These are phyloP conservation scores for Hypoxylon fragiforme DNA, from an alignment of 495 filamentous ascomycete genomes.

Conservation along the genomic window DNA sequence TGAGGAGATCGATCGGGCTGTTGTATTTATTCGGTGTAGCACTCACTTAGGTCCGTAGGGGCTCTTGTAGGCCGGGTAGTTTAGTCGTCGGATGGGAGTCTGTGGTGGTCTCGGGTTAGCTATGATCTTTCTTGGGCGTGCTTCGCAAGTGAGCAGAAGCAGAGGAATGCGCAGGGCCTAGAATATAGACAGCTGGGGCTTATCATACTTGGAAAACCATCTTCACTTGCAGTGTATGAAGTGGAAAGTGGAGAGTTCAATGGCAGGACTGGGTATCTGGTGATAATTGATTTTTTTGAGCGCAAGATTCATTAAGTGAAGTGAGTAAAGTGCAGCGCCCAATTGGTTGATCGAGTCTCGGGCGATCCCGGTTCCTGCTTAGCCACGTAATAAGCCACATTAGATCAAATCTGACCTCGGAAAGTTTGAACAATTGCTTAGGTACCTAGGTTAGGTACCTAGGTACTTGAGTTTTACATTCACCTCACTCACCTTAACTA, in stretches of 20 bases:
- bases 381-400: too few species aligned
- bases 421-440: too few species aligned
- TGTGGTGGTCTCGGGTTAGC: constrained; percentile 33
- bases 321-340: too few species aligned
- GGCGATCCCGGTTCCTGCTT: too few species aligned
- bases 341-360: too few species aligned
- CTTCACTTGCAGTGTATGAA: constrained; percentile 26
- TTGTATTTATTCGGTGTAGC: constrained; percentile 1
- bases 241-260: constrained; percentile 13
- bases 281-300: too few species aligned
- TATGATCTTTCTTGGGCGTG: background rate
- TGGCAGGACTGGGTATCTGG: too few species aligned
- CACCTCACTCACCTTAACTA: background rate
- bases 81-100: constrained; percentile 39
- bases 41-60: constrained; percentile 58
- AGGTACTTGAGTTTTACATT: background rate
- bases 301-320: too few species aligned
- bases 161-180: too few species aligned
- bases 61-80: constrained; percentile 50
- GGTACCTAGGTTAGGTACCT: background rate
- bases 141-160: too few species aligned
- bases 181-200: background rate
- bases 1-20: background rate
- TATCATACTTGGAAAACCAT: constrained; percentile 50
- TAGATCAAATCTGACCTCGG: too few species aligned